phyloP scores from a whole-genome alignment of 169 alveolate species.

The Eimeria sp. region DNA sequence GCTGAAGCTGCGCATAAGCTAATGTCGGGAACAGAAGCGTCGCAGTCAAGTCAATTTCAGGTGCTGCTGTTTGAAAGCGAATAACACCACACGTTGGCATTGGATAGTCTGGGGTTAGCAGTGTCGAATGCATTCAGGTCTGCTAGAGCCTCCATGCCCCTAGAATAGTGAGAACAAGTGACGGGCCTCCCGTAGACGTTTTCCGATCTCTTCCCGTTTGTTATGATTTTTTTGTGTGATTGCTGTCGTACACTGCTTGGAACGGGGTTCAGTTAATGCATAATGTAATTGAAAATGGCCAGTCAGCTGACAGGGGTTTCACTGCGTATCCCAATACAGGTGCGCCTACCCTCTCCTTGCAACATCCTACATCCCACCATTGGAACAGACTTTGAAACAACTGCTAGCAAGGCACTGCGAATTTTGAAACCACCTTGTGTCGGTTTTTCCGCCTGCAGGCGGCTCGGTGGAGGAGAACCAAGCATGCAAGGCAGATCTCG shows the following conservation, averaged over 20 bases:
- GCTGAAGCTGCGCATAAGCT: neutral
- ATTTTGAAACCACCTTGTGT: neutral
- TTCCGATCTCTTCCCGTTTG: neutral
- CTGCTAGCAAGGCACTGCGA: neutral
- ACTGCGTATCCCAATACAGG: neutral
- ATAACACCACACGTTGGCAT: neutral
- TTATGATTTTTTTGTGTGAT: neutral
- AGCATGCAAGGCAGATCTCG: neutral
- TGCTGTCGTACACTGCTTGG: neutral
- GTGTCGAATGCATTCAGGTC: neutral
- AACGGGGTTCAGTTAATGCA: neutral
- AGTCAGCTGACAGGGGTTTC: neutral
- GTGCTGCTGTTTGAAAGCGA: neutral
- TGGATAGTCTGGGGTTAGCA: neutral
- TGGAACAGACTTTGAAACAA: neutral
- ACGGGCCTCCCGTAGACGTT: neutral
- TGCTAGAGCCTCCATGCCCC: no score
- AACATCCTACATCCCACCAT: neutral
- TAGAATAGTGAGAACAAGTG: neutral
- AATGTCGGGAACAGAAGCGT: neutral
- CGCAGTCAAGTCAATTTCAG: neutral
- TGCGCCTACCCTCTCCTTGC: neutral
- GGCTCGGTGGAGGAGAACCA: neutral
- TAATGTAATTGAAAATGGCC: neutral
- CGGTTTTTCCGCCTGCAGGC: neutral